Percentiles rank a stretch among this genome's conserved stretches.
Evolutionary conservation across 2,329 filamentous ascomycete genomes (phyloP).

Genomic region (Xylaria sp.): DNA sequence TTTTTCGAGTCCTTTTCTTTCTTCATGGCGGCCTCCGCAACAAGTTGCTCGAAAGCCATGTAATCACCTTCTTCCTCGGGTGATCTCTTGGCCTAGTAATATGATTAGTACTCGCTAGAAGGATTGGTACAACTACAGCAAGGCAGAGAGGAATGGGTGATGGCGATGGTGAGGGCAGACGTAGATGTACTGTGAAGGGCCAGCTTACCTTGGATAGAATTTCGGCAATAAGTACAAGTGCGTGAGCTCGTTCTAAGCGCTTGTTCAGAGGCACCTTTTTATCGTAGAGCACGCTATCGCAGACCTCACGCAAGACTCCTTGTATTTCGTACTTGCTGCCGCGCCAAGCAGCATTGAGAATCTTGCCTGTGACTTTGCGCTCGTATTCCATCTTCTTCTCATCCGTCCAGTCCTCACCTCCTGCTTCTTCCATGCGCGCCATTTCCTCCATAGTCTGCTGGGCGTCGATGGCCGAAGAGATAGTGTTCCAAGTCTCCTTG

Average conservation of each 20-base stretch:
- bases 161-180: background rate
- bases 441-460: constrained; percentile 99
- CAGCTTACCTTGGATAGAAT: constrained; percentile 80
- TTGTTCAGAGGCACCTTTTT: constrained; percentile 82
- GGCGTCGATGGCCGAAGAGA: constrained; percentile 92
- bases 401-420: constrained; percentile 97
- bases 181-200: background rate
- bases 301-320: constrained; percentile 91
- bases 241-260: constrained; percentile 88
- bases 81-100: constrained; percentile 75
- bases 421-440: constrained; percentile 92
- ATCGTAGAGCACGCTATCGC: constrained; percentile 82
- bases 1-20: constrained; percentile 84
- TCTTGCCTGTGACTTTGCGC: constrained; percentile 95
- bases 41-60: constrained; percentile 97
- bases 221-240: constrained; percentile 84
- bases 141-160: background rate
- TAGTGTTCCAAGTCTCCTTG: constrained; percentile 98
- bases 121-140: background rate
- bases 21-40: constrained; percentile 94
- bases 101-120: constrained; percentile 16
- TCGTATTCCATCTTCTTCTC: constrained; percentile 97
- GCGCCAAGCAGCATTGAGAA: constrained; percentile 93
- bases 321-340: constrained; percentile 98
- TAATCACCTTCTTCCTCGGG: constrained; percentile 98